Base-by-base conservation (phyloP, 768 basidiomycete species). In the Pleurotus salmoneostramineus region DNA sequence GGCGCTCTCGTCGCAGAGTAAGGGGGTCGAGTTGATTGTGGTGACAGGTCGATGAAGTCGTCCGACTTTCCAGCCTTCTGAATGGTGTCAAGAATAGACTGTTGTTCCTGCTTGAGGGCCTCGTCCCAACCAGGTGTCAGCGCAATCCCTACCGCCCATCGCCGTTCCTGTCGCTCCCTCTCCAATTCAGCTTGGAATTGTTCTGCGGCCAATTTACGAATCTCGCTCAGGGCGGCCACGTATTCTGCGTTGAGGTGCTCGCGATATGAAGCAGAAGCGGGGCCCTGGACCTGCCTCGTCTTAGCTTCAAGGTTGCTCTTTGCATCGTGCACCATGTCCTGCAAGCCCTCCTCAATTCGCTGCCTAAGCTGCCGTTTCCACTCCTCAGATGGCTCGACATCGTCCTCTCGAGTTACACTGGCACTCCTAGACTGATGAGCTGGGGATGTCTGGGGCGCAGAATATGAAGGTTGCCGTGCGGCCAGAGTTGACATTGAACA, bases 291-390 rank as follows among this genome's bases (percentile, higher is more conserved):
- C 69, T 77, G 69, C 65, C 75, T 74, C 11, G 90, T 72, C 65
- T 83, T 78, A 12, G 72, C 68, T 36, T 83, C 76, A 37, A 83
- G 69, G 58, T 81, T 83, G 58, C 82, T 77, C 70, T 84, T 84
- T 15, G 89, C 83, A 59, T 87, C 87, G 56, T 84, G 78, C 59
- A 88, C 66, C 73, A 81, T 76, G 33, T 64, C 56, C 50, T 67
- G 56, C 17, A 77, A 65, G 6, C 71, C 72, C 2, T 74, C 72
- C 62, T 83, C 81, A 63, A 91, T 88, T 64, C 76, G 73, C 34
- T 60, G 63, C 64, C 66, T 72, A 63, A 83, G 70, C 1, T 63
- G 57, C 35, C 63, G 66, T 65, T 84, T 86, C 84, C 84, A 86
- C 58, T 73, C 69, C 1, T 80, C 77, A 68, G 83, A 78, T 3